These are phyloP conservation scores for Metschnikowia lunata DNA, from an alignment of 805 yeast species.

Conservation along the genomic window DNA sequence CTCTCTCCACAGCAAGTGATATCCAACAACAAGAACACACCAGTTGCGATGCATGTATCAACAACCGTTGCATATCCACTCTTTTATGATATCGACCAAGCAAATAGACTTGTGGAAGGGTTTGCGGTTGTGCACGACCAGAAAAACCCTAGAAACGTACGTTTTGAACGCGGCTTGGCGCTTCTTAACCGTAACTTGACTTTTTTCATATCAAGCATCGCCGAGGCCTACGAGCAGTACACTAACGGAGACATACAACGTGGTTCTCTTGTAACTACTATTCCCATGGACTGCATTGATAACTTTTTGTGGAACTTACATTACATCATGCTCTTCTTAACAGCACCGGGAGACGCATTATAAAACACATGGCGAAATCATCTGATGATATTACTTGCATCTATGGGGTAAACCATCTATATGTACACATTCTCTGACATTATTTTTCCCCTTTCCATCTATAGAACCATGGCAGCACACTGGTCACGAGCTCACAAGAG, in stretches of 20 bases:
- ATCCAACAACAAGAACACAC: slow-evolving; percentile 1
- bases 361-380: too few relatives aligned
- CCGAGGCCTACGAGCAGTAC: slow-evolving; percentile 15
- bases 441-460: too few relatives aligned
- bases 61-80: slow-evolving; percentile 22
- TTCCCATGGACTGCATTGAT: slow-evolving; percentile 38
- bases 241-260: slow-evolving; percentile 4
- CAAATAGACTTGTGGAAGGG: slow-evolving; percentile 16
- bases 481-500: slow-evolving; percentile 19
- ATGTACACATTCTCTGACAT: too few relatives aligned
- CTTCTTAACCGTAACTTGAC: slow-evolving; percentile 31
- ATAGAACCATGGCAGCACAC: too few relatives aligned
- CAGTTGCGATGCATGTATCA: slow-evolving; percentile 5
- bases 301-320: slow-evolving; percentile 40
- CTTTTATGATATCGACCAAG: slow-evolving; percentile 21
- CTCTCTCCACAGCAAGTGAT: slow-evolving; percentile 8
- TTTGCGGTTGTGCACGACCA: slow-evolving; percentile 2
- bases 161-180: slow-evolving; percentile 31
- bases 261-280: slow-evolving; percentile 12
- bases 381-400: too few relatives aligned
- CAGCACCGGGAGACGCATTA: slow-evolving; percentile 14
- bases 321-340: slow-evolving; percentile 31
- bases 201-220: slow-evolving; percentile 21
- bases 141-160: slow-evolving; percentile 16
- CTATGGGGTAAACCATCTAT: too few relatives aligned